These are phyloP conservation scores for Fraxinus anomala DNA, from an alignment of 257 asterid genomes.

Conservation along the genomic window DNA sequence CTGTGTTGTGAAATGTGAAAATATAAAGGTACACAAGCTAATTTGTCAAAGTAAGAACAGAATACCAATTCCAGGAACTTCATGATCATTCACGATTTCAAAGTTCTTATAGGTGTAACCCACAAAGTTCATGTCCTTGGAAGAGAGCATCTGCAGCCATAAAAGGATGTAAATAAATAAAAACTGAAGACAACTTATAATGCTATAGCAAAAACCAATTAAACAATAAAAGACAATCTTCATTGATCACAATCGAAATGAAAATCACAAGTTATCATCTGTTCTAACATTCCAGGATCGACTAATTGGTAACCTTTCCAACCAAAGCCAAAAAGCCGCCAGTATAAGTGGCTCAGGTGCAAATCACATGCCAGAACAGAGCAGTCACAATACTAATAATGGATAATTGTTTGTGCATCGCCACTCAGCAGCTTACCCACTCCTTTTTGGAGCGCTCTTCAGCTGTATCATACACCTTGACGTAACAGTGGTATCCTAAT, in stretches of 20 bases:
- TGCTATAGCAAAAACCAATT: neutral
- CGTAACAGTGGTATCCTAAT: neutral
- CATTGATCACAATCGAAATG: neutral
- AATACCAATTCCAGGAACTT: conserved; percentile 81
- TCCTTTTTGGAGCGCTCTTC: neutral
- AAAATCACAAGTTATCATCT: neutral
- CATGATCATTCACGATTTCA: conserved; percentile 89
- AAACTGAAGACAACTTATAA: conserved; percentile 2
- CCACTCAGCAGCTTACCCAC: neutral
- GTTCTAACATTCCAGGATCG: neutral
- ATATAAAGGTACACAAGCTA: conserved; percentile 3
- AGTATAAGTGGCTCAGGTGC: neutral
- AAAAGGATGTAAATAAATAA: conserved; percentile 18
- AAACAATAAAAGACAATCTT: conserved; percentile 11
- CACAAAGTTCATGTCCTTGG: conserved; percentile 96
- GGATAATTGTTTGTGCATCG: neutral
- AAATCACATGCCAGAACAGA: neutral
- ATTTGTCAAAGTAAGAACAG: conserved; percentile 20
- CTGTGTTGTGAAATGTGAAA: neutral
- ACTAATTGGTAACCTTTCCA: neutral
- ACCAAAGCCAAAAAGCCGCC: neutral
- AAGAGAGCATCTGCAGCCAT: conserved; percentile 82
- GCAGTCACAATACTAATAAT: neutral
- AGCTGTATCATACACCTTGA: neutral
- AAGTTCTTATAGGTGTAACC: conserved; percentile 97